These are phyloP conservation scores for Hyphopichia homilentoma DNA, from an alignment of 805 yeast species.

Conservation along the genomic window DNA sequence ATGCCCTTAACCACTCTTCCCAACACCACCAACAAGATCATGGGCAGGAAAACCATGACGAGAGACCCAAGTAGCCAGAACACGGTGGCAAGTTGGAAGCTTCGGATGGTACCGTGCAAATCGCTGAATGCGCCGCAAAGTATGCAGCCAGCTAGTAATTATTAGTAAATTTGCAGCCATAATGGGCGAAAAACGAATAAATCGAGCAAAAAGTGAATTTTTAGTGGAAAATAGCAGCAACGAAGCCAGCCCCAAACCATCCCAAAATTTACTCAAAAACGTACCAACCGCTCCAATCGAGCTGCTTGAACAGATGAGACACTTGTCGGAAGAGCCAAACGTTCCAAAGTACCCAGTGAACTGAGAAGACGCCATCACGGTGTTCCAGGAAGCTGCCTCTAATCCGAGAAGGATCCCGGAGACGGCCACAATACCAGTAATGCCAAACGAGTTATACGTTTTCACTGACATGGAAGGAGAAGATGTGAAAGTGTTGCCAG, in stretches of 20 bases:
- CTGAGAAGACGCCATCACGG: conserved; percentile 16
- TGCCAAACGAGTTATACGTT: conserved; percentile 14
- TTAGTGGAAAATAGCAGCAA: no score
- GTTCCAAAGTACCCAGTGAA: conserved; percentile 18
- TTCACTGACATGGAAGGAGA: conserved; percentile 5
- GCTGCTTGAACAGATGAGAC: conserved; percentile 21
- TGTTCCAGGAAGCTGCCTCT: conserved; percentile 22
- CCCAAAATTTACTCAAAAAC: conserved; percentile 9
- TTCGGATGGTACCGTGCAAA: conserved; percentile 21
- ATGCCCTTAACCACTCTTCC: conserved; percentile 29
- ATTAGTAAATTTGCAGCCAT: conserved; percentile 5
- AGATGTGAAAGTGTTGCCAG: no score
- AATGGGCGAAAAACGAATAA: background rate
- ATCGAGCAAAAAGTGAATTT: background rate
- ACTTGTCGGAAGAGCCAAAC: conserved; percentile 17
- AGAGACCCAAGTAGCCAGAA: conserved; percentile 28
- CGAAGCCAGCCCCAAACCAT: no score
- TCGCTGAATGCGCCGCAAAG: conserved; percentile 26
- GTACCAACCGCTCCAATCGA: conserved; percentile 35
- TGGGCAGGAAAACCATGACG: conserved; percentile 21
- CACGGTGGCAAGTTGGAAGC: conserved; percentile 18
- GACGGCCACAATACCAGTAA: conserved; percentile 18
- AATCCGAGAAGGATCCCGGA: conserved; percentile 25
- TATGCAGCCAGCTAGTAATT: conserved; percentile 24
- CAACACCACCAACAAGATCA: conserved; percentile 19